Evolutionary conservation across 1,284 basidiomycete species (phyloP), one percentile per base, ranked within the genome.

Genomic region (Pascua guehoae): DNA sequence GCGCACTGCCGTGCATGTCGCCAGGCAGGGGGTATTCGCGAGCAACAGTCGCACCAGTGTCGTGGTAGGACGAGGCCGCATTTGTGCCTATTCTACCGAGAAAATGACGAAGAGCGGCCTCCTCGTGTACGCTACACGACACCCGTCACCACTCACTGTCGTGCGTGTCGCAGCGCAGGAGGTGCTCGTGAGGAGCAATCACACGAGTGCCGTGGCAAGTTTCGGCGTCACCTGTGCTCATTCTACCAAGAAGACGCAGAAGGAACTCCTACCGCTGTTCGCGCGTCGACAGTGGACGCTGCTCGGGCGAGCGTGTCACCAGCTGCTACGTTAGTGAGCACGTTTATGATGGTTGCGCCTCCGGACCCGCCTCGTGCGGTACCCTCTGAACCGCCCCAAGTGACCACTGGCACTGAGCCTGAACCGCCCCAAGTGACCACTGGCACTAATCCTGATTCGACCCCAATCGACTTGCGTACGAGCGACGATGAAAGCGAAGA

Each of bases 161-260:
- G 18, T 16, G 16, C 16, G 18, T 51, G 50, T 36, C 10, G 18
- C n/a, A 9, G 32, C 12, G 17, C 17, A 12, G 51, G 51, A 1
- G 54, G 57, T 1, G 16, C 43, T 11, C 57, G 57, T 2, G 53
- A 49, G 4, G 53, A 45, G 10, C 15, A 47, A 12, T 53, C 57
- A 9, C 18, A 41, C 24, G 47, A 47, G 39, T 59, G 57, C 38
- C 46, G 42, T n/a, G 57, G 57, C 5, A 45, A 53, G 8, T 15
- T 15, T 8, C 49, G 57, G 15, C 52, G 44, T 2, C 32, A n/a
- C 40, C 16, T 42, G 18, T 49, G 48, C 14, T 8, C 48, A 16
- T 47, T n/a, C 36, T 37, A 38, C 46, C 15, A 38, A n/a, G 37
- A 38, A 16, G 44, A 17, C 15, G 42, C 15, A 43, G 42, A 16